Evolutionary conservation across 2,329 filamentous ascomycete genomes (phyloP).

Genomic region (Ramichloridium luteum): DNA sequence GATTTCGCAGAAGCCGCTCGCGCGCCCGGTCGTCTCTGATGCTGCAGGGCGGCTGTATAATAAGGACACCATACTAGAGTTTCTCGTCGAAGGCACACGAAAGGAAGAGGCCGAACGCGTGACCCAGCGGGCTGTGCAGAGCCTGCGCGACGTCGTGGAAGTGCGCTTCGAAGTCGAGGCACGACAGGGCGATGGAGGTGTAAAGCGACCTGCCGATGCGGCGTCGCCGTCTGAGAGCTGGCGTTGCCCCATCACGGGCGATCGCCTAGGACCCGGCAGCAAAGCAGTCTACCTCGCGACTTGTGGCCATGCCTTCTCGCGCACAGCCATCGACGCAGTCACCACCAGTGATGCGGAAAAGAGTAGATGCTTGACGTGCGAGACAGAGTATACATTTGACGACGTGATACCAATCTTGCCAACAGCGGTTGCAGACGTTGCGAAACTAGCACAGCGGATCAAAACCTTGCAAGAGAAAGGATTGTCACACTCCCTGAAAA

Average conservation of each 20-base stretch:
- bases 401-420: constrained; percentile 79
- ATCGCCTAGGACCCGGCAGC: constrained; percentile 65
- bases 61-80: constrained; percentile 76
- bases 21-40: constrained; percentile 71
- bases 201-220: no score
- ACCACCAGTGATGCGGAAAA: constrained; percentile 38
- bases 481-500: constrained; percentile 79
- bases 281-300: constrained; percentile 84
- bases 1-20: constrained; percentile 65
- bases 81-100: constrained; percentile 43
- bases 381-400: constrained; percentile 55
- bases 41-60: constrained; percentile 78
- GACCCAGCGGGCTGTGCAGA: constrained; percentile 54
- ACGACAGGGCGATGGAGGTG: no score
- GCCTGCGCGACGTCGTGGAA: constrained; percentile 75
- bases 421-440: constrained; percentile 55
- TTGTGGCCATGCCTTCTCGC: constrained; percentile 89
- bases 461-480: constrained; percentile 59
- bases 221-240: constrained; percentile 43
- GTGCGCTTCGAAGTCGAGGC: constrained; percentile 56
- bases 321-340: constrained; percentile 59
- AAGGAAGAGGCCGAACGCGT: constrained; percentile 51
- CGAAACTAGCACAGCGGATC: constrained; percentile 51
- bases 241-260: constrained; percentile 79
- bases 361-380: constrained; percentile 52